A percentile compares a stretch with the other conserved stretches of the same genome.
phyloP scores from a whole-genome alignment of 2,329 filamentous ascomycete species.

The Calonectria pteridis region DNA sequence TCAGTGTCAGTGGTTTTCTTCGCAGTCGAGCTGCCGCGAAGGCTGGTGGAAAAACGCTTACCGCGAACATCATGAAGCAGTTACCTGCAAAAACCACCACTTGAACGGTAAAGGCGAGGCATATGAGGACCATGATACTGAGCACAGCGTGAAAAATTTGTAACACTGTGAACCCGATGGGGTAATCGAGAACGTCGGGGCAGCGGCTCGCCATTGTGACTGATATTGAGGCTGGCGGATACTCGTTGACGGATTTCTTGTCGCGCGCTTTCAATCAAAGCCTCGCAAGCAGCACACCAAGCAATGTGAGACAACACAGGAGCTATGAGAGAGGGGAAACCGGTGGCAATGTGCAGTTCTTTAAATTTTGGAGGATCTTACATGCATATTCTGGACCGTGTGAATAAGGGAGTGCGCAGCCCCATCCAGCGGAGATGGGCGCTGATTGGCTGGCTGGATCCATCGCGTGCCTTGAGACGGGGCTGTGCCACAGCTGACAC shows the following conservation, averaged over 20 bases:
- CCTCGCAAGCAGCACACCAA: neutral
- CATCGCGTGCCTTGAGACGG: neutral
- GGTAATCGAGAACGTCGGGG: slow-evolving; percentile 54
- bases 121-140: slow-evolving; percentile 58
- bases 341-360: neutral
- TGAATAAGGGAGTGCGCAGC: neutral
- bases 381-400: neutral
- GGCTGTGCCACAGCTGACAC: neutral
- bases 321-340: neutral
- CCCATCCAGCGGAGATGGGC: neutral
- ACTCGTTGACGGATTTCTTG: neutral
- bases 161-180: slow-evolving; percentile 57
- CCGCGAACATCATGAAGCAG: slow-evolving; percentile 54
- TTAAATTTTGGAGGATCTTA: neutral
- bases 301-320: neutral
- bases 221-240: neutral
- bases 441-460: neutral
- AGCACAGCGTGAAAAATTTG: slow-evolving; percentile 61
- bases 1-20: neutral
- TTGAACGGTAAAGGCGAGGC: slow-evolving; percentile 59
- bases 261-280: neutral
- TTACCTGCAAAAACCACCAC: slow-evolving; percentile 52
- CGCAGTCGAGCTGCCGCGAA: neutral
- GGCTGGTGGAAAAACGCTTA: slow-evolving; percentile 41
- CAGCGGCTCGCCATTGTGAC: neutral